phyloP scores from a whole-genome alignment of 192 early-diverging fungal species.

The Backusella tuberculispora region DNA sequence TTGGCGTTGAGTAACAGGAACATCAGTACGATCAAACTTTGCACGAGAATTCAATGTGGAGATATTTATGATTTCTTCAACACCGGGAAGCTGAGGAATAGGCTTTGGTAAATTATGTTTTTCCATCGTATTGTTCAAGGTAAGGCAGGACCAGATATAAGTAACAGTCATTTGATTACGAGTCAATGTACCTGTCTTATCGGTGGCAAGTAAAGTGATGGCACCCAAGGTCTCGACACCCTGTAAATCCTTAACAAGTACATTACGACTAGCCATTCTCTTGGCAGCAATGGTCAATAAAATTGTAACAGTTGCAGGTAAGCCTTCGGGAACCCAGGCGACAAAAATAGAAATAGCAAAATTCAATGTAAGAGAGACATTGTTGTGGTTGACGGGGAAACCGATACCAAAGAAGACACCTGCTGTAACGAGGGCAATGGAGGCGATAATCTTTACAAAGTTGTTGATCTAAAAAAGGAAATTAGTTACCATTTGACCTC shows the following conservation, averaged over 20 bases:
- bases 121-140: conserved; percentile 63
- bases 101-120: conserved; percentile 38
- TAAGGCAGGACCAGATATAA: conserved; percentile 83
- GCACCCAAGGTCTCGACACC: conserved; percentile 97
- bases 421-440: conserved; percentile 74
- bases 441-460: conserved; percentile 88
- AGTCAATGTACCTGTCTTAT: conserved; percentile 97
- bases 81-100: conserved; percentile 56
- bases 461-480: conserved; percentile 54
- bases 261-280: conserved; percentile 87
- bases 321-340: conserved; percentile 93
- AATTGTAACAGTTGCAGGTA: conserved; percentile 94
- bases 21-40: conserved; percentile 88
- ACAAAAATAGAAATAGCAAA: conserved; percentile 92
- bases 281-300: conserved; percentile 94
- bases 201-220: conserved; percentile 94
- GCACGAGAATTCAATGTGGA: conserved; percentile 85
- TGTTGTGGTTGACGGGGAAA: conserved; percentile 58
- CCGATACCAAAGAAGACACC: conserved; percentile 85
- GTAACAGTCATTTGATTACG: conserved; percentile 97
- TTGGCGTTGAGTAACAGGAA: conserved; percentile 80
- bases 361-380: conserved; percentile 73
- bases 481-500: background rate
- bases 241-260: conserved; percentile 94
- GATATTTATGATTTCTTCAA: conserved; percentile 79